Conservation (phyloP, 257 asterid species). For the Nyctanthes arbortristis region DNA sequence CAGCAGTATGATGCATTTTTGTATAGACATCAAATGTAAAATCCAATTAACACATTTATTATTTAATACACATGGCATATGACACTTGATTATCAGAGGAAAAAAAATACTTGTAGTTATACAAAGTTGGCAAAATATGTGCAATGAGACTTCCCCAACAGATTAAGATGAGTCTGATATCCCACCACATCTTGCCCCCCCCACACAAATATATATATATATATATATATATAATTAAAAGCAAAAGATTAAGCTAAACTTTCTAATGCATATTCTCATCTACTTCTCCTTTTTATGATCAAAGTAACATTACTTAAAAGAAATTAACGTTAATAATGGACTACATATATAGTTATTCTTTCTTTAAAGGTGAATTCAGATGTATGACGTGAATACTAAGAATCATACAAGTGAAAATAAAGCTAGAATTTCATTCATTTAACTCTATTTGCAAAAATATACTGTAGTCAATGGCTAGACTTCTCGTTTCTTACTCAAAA, state of each 20-base stretch:
- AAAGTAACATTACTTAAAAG: slow-evolving; percentile 14
- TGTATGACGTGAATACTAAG: no score
- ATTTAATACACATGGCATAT: no score
- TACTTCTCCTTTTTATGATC: background rate
- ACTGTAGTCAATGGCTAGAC: slow-evolving; percentile 1
- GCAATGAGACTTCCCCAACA: slow-evolving; percentile 24
- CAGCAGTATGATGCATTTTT: no score
- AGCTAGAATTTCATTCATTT: no score
- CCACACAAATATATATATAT: no score
- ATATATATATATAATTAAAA: slow-evolving; percentile 30
- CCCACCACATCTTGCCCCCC: slow-evolving; percentile 39
- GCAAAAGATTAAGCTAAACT: slow-evolving; percentile 43
- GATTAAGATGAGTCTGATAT: slow-evolving; percentile 32
- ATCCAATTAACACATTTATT: no score
- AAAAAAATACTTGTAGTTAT: no score
- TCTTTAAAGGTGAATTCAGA: background rate
- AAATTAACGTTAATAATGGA: background rate
- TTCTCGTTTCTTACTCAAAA: background rate
- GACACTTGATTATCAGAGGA: no score
- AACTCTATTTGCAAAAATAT: no score
- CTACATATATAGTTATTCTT: background rate
- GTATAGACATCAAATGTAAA: no score
- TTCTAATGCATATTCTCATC: slow-evolving; percentile 14
- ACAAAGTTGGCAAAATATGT: no score
- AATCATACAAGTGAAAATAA: no score